These are phyloP conservation scores for Polysphondylium violaceum DNA, from an alignment of 78 protist species.

Conservation along the genomic window DNA sequence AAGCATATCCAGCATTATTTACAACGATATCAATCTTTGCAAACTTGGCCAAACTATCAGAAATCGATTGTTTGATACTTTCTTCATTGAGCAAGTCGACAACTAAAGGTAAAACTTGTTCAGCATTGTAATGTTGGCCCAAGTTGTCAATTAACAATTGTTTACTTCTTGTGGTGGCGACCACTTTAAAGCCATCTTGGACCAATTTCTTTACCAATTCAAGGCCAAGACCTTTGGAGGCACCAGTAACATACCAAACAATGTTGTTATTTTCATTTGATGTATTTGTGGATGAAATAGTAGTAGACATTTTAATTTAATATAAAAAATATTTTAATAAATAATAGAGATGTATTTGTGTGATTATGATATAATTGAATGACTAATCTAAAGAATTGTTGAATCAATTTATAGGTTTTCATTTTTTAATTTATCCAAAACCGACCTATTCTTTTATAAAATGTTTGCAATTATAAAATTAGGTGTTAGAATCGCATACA, in stretches of 20 bases:
- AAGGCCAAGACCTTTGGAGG: constrained; percentile 38
- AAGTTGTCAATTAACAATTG: background rate
- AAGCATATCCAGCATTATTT: constrained; percentile 56
- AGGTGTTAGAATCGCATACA: no score
- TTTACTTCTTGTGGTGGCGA: constrained; percentile 19
- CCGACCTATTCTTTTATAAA: no score
- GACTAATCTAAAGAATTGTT: no score
- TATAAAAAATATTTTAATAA: no score
- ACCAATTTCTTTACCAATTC: background rate
- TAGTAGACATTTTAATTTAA: no score
- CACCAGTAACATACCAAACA: constrained; percentile 31
- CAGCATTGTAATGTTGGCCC: background rate
- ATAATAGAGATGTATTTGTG: no score
- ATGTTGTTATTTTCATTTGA: no score
- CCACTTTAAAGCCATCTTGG: constrained; percentile 29
- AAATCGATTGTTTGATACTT: constrained; percentile 7
- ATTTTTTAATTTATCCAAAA: no score
- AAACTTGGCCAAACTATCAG: background rate
- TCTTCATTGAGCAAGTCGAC: constrained; percentile 33
- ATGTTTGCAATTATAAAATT: no score
- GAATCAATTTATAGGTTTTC: no score
- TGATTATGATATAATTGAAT: no score
- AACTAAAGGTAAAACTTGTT: background rate
- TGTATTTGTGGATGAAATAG: no score
- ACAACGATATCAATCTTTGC: constrained; percentile 52